Base-by-base conservation (phyloP, 129 eudicot genomes). In the Pulicaria dysenterica region DNA sequence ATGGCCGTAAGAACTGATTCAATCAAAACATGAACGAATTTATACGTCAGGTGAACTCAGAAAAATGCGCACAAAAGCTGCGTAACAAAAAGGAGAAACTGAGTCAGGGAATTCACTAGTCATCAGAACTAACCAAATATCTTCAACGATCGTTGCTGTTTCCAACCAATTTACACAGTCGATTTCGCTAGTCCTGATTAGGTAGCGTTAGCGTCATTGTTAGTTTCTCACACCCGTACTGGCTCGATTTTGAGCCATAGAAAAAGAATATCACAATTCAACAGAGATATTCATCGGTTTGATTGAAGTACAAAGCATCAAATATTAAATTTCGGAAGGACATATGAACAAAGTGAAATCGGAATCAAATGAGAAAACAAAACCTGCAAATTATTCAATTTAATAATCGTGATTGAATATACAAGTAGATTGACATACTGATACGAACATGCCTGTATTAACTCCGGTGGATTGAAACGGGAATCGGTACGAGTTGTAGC, bases 281-380 rank as follows among this genome's bases (percentile, higher is more conserved):
- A 0, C 69, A 58, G 6, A 36, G 38, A n/a, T 46, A 58, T 46
- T 45, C 54, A 24, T 43, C 44, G 12, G 8, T 42, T 54, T 70
- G 41, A 19, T 55, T 57, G 42, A 70, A 70, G 55, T 55, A 70
- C 62, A n/a, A 45, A 8, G 58, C 47, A 58, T 46, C 11, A 46
- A 5, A 46, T 15, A 41, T 17, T 41, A 31, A 46, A 2, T 46
- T 66, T 11, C 57, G 24, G 43, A 19, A 17, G 19, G 3, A 70
- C 31, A 15, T 55, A 54, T 40, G 40, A 55, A 54, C 7, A 70
- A 41, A 40, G 50, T 7, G 53, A 40, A 55, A 40, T 55, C 62
- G 75, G 40, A 57, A 41, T 24, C 61, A 51, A 63, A 51, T 51
- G 53, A 7, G 54, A 51, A 19, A 74, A 15, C 79, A 64, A 63